Conservation (phyloP, 148 eudicot genomes). For the Nepenthes gracilis region DNA sequence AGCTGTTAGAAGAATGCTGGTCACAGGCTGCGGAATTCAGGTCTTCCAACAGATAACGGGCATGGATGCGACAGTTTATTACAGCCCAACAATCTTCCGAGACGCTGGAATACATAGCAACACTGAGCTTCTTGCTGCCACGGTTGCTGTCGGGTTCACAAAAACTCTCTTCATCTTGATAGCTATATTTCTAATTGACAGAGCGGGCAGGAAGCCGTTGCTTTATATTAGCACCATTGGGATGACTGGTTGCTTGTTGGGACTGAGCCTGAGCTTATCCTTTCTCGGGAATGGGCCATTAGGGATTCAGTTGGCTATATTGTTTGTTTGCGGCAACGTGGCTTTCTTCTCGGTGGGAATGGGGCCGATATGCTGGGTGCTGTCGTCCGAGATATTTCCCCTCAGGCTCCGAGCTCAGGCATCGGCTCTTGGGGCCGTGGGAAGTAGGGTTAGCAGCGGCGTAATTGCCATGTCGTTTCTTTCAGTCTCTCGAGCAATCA, state of each 20-base stretch:
- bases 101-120: slow-evolving; percentile 51
- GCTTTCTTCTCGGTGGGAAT: slow-evolving; percentile 85
- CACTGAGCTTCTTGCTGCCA: slow-evolving; percentile 66
- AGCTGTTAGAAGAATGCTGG: slow-evolving; percentile 46
- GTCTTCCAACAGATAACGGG: slow-evolving; percentile 83
- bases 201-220: slow-evolving; percentile 69
- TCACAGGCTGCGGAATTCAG: slow-evolving; percentile 63
- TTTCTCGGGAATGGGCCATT: slow-evolving; percentile 28
- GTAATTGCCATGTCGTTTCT: slow-evolving; percentile 67
- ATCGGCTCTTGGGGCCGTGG: slow-evolving; percentile 57
- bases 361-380: slow-evolving; percentile 85
- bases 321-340: slow-evolving; percentile 61
- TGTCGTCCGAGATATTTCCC: slow-evolving; percentile 71
- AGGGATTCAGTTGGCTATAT: slow-evolving; percentile 33
- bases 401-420: slow-evolving; percentile 74
- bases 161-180: slow-evolving; percentile 51
- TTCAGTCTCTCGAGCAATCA: slow-evolving; percentile 34
- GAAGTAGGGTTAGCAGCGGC: slow-evolving; percentile 77
- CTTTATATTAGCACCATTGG: slow-evolving; percentile 76
- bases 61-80: slow-evolving; percentile 76
- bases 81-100: slow-evolving; percentile 68
- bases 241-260: slow-evolving; percentile 73
- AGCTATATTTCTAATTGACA: slow-evolving; percentile 58
- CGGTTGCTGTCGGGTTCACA: slow-evolving; percentile 71
- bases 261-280: slow-evolving; percentile 34